These are phyloP conservation scores for Penicillium sp. DNA, from an alignment of 2,329 filamentous ascomycete genomes.

Conservation along the genomic window DNA sequence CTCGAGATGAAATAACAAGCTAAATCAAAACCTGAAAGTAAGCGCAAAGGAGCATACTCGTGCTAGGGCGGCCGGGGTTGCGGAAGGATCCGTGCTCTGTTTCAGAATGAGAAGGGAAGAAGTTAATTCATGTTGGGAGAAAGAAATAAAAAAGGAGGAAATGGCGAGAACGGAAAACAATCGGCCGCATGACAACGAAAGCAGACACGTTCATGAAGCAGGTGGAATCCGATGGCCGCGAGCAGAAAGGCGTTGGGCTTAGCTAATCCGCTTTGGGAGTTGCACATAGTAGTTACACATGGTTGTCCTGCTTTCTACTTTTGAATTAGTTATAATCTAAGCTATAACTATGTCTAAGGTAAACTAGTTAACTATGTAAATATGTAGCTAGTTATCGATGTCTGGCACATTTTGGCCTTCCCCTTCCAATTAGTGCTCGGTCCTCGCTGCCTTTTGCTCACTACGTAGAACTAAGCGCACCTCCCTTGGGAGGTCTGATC, in stretches of 20 bases:
- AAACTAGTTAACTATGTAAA: too few species aligned
- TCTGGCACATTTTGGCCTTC: too few species aligned
- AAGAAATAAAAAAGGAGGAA: constrained; percentile 2
- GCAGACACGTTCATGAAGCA: constrained; percentile 1
- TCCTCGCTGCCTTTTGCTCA: too few species aligned
- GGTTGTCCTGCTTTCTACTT: neutral
- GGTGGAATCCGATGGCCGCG: constrained; percentile 25
- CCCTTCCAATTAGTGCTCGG: too few species aligned
- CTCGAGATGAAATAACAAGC: constrained; percentile 1
- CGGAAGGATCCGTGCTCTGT: constrained; percentile 33
- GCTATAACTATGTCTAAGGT: too few species aligned
- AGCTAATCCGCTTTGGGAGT: constrained; percentile 19
- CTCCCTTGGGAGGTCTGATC: too few species aligned
- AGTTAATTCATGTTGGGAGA: constrained; percentile 9
- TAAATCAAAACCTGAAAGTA: constrained; percentile 7
- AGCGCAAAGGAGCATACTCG: constrained; percentile 12
- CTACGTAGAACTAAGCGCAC: too few species aligned
- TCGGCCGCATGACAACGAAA: constrained; percentile 1
- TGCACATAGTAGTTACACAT: neutral
- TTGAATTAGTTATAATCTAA: too few species aligned
- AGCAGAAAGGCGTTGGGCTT: constrained; percentile 27
- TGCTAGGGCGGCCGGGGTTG: constrained; percentile 19
- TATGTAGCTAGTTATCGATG: too few species aligned
- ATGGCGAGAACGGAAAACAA: neutral
- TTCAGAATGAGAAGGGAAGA: constrained; percentile 25